Percentiles rank a stretch among this genome's conserved stretches.
Conservation (phyloP, 1,139 yeast species). For the Kodamaea derodonti region DNA sequence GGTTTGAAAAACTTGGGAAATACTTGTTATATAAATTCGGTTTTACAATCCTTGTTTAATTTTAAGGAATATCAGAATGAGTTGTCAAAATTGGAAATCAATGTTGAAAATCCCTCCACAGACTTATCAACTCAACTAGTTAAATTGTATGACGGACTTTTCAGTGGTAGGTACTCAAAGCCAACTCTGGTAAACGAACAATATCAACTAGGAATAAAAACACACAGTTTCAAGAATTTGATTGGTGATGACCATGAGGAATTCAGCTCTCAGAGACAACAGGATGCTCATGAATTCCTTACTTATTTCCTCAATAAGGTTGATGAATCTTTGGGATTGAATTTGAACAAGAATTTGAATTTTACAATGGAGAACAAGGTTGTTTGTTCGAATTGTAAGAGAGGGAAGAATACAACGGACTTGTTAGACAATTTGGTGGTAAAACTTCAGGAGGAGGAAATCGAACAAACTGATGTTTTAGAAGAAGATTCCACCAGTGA, state of each 20-base stretch:
- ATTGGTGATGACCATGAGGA: slow-evolving; percentile 79
- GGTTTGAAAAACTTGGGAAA: slow-evolving; percentile 91
- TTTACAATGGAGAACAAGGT: slow-evolving; percentile 65
- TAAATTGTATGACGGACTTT: slow-evolving; percentile 76
- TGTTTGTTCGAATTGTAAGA: slow-evolving; percentile 57
- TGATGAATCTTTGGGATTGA: slow-evolving; percentile 49
- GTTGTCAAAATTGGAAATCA: slow-evolving; percentile 23
- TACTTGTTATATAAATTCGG: slow-evolving; percentile 86
- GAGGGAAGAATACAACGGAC: slow-evolving; percentile 56
- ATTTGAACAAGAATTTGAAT: slow-evolving; percentile 50
- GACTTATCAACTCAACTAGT: slow-evolving; percentile 69
- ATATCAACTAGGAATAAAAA: slow-evolving; percentile 76
- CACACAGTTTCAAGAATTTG: slow-evolving; percentile 67
- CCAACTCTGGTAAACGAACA: slow-evolving; percentile 45
- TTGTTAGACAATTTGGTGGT: slow-evolving; percentile 68
- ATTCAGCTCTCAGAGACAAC: slow-evolving; percentile 83
- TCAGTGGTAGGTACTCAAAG: slow-evolving; percentile 68
- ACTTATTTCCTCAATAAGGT: slow-evolving; percentile 61
- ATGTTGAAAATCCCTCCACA: slow-evolving; percentile 49
- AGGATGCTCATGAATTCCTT: slow-evolving; percentile 91
- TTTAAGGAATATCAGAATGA: slow-evolving; percentile 36
- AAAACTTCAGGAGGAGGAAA: slow-evolving; percentile 46
- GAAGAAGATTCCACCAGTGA: slow-evolving; percentile 17
- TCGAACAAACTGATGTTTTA: slow-evolving; percentile 13
- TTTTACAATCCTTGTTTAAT: slow-evolving; percentile 60